These are phyloP conservation scores for Kodamaea restingae DNA, from an alignment of 805 yeast genomes.

Conservation along the genomic window DNA sequence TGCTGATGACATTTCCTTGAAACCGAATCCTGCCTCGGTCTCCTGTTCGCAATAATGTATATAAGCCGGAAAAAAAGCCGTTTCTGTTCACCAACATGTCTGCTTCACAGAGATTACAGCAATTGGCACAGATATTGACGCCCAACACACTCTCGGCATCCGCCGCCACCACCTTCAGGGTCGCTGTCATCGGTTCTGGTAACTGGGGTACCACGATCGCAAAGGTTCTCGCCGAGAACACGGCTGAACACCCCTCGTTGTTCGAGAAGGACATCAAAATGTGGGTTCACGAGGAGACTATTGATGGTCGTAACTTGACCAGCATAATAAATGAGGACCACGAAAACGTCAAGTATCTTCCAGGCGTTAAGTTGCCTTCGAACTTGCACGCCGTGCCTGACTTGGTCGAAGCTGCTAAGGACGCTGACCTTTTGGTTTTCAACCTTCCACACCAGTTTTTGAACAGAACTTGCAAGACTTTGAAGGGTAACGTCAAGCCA, in stretches of 20 bases:
- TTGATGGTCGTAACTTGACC: constrained; percentile 40
- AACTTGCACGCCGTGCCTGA: constrained; percentile 41
- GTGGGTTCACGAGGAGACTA: constrained; percentile 45
- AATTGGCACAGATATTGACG: constrained; percentile 24
- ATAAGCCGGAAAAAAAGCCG: neutral
- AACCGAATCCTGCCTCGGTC: constrained; percentile 1
- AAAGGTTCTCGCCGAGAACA: constrained; percentile 42
- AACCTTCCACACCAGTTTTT: constrained; percentile 46
- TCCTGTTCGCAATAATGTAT: neutral
- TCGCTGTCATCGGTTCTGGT: constrained; percentile 44
- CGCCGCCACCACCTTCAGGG: constrained; percentile 25
- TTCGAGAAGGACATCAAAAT: constrained; percentile 37
- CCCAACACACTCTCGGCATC: constrained; percentile 15
- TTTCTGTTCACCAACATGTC: constrained; percentile 3
- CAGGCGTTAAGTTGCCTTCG: constrained; percentile 38
- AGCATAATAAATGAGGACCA: constrained; percentile 41
- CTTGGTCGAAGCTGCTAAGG: constrained; percentile 34
- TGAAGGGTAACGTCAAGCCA: constrained; percentile 37
- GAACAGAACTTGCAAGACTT: constrained; percentile 34
- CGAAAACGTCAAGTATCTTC: constrained; percentile 43
- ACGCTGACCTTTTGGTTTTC: constrained; percentile 42
- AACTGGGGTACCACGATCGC: constrained; percentile 49
- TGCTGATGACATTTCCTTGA: neutral
- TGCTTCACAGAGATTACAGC: constrained; percentile 23
- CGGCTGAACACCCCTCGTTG: constrained; percentile 35